Evolutionary conservation across 495 filamentous ascomycete species (phyloP).

Genomic region (Choiromyces venosus): DNA sequence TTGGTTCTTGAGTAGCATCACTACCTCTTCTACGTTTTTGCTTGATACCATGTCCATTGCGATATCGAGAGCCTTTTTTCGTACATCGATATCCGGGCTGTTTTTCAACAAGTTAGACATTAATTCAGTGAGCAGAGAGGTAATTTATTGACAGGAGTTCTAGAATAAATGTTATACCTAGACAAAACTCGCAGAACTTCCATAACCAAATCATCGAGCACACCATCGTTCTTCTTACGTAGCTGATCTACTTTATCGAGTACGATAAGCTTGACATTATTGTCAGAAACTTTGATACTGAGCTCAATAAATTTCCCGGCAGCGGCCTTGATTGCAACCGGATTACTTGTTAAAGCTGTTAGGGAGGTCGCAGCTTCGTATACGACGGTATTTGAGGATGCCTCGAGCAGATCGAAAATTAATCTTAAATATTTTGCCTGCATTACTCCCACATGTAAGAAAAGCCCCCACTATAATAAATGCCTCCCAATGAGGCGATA

Average conservation of each 20-base stretch:
- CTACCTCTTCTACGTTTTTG: conserved; percentile 98
- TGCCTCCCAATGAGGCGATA: neutral
- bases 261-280: conserved; percentile 98
- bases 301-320: conserved; percentile 95
- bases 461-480: conserved; percentile 1
- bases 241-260: conserved; percentile 90
- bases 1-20: conserved; percentile 94
- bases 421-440: conserved; percentile 84
- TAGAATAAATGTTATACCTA: conserved; percentile 29
- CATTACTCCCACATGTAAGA: conserved; percentile 43
- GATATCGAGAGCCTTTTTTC: conserved; percentile 83
- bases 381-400: conserved; percentile 85
- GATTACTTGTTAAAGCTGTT: conserved; percentile 89
- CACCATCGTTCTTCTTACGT: conserved; percentile 82
- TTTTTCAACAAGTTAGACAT: conserved; percentile 1
- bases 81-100: conserved; percentile 93
- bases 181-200: conserved; percentile 94
- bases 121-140: conserved; percentile 3
- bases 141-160: conserved; percentile 6
- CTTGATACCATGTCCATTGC: conserved; percentile 96
- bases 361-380: conserved; percentile 99
- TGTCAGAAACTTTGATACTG: conserved; percentile 92
- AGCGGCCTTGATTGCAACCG: conserved; percentile 94
- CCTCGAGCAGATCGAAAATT: conserved; percentile 95
- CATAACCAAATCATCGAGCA: conserved; percentile 95